These are phyloP conservation scores for Hordeum marinum DNA, from an alignment of 176 grass and related monocot species.

Conservation along the genomic window DNA sequence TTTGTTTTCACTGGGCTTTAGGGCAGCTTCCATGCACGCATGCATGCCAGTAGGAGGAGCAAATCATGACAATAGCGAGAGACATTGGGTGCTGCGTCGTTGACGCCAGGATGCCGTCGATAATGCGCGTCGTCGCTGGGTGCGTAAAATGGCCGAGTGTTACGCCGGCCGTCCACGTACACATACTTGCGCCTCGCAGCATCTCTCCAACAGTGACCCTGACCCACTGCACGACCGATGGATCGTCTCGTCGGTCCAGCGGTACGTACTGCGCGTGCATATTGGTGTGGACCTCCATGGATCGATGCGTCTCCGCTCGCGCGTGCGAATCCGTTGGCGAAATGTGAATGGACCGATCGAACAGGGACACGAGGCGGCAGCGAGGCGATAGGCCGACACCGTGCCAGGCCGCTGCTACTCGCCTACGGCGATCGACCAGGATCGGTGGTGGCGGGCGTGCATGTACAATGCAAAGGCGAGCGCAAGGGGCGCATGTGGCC, in stretches of 20 bases:
- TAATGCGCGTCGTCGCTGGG: neutral
- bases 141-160: neutral
- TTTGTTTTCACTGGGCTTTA: no score
- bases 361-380: no score
- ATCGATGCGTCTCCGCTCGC: neutral
- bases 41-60: no score
- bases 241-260: neutral
- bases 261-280: neutral
- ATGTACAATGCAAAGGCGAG: no score
- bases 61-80: no score
- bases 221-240: neutral
- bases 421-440: no score
- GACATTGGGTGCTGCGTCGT: no score
- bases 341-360: neutral
- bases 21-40: no score
- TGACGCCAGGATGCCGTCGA: neutral
- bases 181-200: neutral
- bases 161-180: neutral
- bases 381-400: no score
- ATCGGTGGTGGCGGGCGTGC: no score
- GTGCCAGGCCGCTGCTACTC: no score
- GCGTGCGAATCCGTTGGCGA: neutral
- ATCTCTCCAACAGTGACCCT: neutral
- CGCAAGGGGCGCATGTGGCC: no score
- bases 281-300: neutral